These are phyloP conservation scores for Trichoderma afroharzianum DNA, from an alignment of 2,329 filamentous ascomycete species.

Conservation along the genomic window DNA sequence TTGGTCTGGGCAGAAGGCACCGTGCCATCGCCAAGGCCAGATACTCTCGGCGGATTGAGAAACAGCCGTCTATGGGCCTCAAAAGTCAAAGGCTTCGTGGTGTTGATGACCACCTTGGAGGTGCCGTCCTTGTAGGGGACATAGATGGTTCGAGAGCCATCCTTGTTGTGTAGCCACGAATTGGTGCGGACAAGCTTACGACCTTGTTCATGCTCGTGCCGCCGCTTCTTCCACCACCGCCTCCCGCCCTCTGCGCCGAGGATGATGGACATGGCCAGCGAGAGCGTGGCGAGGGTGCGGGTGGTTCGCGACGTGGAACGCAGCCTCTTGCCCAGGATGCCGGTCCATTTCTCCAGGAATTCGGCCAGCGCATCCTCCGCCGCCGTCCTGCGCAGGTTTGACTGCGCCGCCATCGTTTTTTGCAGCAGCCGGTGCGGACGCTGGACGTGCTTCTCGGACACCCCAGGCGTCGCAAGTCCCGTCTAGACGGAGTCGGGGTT, in stretches of 20 bases:
- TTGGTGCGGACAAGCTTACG: slow-evolving; percentile 81
- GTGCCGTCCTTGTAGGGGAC: slow-evolving; percentile 87
- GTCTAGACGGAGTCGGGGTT: neutral
- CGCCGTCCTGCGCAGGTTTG: slow-evolving; percentile 66
- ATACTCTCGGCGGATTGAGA: slow-evolving; percentile 81
- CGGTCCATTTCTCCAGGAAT: slow-evolving; percentile 59
- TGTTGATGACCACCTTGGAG: slow-evolving; percentile 84
- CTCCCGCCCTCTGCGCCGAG: slow-evolving; percentile 74
- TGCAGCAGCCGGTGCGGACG: neutral
- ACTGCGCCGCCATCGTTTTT: slow-evolving; percentile 76
- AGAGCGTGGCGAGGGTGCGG: slow-evolving; percentile 71
- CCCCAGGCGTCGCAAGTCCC: slow-evolving; percentile 14
- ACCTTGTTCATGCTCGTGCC: slow-evolving; percentile 78
- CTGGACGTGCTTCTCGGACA: slow-evolving; percentile 4
- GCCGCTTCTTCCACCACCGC: slow-evolving; percentile 69
- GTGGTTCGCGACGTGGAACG: slow-evolving; percentile 65
- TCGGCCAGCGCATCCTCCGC: slow-evolving; percentile 64
- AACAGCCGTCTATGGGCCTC: slow-evolving; percentile 94
- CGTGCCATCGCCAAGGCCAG: slow-evolving; percentile 67
- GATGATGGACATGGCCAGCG: slow-evolving; percentile 74
- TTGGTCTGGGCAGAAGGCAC: slow-evolving; percentile 89
- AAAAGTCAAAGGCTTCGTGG: slow-evolving; percentile 89
- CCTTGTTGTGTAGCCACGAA: slow-evolving; percentile 88
- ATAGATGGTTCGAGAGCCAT: slow-evolving; percentile 91
- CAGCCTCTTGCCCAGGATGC: slow-evolving; percentile 51